These are phyloP conservation scores for Collybia sp. DNA, from an alignment of 768 basidiomycete genomes.

Conservation along the genomic window DNA sequence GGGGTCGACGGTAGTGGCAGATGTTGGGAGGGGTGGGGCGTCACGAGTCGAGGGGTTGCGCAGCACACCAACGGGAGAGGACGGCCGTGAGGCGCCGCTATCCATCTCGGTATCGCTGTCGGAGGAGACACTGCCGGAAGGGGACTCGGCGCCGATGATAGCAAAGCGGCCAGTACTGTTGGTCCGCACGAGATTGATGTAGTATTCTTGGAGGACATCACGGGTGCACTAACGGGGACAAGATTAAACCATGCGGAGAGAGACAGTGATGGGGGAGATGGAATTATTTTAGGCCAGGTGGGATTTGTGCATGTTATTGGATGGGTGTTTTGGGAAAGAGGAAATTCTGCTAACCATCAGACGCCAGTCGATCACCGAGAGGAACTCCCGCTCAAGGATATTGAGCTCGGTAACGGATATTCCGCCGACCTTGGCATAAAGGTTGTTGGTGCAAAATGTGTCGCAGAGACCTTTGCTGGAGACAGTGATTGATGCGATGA, in stretches of 20 bases:
- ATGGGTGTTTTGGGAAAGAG: neutral
- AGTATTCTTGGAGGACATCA: conserved; percentile 89
- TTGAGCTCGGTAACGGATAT: conserved; percentile 90
- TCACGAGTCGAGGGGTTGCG: conserved; percentile 19
- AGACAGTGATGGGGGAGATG: neutral
- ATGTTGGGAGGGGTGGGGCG: conserved; percentile 18
- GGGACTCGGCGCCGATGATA: conserved; percentile 41
- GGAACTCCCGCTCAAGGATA: conserved; percentile 91
- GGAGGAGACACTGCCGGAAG: conserved; percentile 30
- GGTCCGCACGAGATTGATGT: conserved; percentile 87
- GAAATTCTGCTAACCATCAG: conserved; percentile 70
- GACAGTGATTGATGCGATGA: conserved; percentile 90
- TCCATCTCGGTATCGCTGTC: conserved; percentile 60
- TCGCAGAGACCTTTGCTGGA: conserved; percentile 95
- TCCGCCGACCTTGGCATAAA: conserved; percentile 96
- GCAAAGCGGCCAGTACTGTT: conserved; percentile 61
- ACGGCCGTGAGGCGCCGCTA: conserved; percentile 35
- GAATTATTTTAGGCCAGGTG: conserved; percentile 3
- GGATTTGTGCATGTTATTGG: neutral
- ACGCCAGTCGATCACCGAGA: conserved; percentile 89
- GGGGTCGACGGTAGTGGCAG: conserved; percentile 28
- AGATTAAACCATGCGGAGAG: conserved; percentile 22
- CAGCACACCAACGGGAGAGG: conserved; percentile 37
- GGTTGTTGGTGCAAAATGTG: conserved; percentile 89
- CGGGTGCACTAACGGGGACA: conserved; percentile 69